Evolutionary conservation across 2,329 filamentous ascomycete genomes (phyloP).

Genomic region (Pseudogymnoascus destructans): DNA sequence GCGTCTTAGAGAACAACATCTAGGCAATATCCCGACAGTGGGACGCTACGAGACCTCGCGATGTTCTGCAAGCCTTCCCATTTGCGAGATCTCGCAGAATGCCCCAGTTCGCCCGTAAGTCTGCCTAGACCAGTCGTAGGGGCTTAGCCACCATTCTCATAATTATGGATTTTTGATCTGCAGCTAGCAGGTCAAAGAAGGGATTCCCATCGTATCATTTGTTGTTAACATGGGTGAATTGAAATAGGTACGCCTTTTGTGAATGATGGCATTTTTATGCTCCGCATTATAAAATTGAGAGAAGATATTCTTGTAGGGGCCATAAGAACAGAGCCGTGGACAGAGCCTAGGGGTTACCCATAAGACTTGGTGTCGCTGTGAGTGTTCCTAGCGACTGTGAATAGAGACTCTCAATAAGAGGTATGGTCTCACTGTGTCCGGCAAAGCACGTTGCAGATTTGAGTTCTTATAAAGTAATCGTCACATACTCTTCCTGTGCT

Average conservation of each 20-base stretch:
- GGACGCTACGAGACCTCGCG: neutral
- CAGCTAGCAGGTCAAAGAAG: neutral
- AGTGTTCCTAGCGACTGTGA: neutral
- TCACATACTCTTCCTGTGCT: neutral
- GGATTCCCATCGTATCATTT: neutral
- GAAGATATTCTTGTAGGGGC: neutral
- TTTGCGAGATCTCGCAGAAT: neutral
- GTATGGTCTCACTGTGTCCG: neutral
- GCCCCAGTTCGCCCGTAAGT: neutral
- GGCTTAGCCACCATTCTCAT: neutral
- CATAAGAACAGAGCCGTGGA: neutral
- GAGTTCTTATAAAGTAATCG: neutral
- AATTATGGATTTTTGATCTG: neutral
- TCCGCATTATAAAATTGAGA: neutral
- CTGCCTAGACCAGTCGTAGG: neutral
- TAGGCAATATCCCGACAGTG: neutral
- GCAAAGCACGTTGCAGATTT: neutral
- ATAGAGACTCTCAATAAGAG: neutral
- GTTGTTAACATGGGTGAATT: neutral
- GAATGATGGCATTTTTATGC: neutral
- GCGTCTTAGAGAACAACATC: neutral
- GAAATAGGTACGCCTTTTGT: neutral
- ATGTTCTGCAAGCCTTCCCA: neutral
- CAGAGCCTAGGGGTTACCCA: neutral
- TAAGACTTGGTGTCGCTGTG: neutral